Conservation (phyloP, 1,139 yeast species). For the Lodderomyces pseudojiufengensis region DNA sequence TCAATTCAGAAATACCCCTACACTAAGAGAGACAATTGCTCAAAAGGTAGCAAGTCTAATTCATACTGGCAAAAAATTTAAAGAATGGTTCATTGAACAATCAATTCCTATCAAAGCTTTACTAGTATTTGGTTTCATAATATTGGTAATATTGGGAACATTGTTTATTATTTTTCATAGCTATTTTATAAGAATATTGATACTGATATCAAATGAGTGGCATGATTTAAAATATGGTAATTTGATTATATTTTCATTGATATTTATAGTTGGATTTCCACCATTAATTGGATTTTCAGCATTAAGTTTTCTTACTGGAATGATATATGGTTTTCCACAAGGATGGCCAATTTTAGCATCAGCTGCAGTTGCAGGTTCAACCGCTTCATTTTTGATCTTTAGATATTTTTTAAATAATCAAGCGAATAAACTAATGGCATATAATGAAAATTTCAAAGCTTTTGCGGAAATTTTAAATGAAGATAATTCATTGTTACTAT, state of each 20-base stretch:
- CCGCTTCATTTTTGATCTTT: constrained; percentile 65
- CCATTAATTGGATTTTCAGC: constrained; percentile 84
- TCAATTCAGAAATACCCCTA: too few relatives aligned
- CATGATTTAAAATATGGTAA: constrained; percentile 47
- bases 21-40: too few relatives aligned
- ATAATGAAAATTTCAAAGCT: constrained; percentile 68
- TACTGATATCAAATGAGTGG: constrained; percentile 46
- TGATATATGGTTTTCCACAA: constrained; percentile 73
- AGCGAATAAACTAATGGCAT: constrained; percentile 47
- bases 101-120: constrained; percentile 15
- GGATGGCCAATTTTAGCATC: constrained; percentile 79
- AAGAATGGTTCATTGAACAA: constrained; percentile 22
- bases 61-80: constrained; percentile 3
- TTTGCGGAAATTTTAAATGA: constrained; percentile 68
- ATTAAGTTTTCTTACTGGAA: constrained; percentile 66
- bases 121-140: constrained; percentile 12
- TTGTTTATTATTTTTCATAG: constrained; percentile 47
- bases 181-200: constrained; percentile 39
- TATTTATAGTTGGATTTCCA: constrained; percentile 63
- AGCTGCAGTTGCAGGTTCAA: constrained; percentile 72
- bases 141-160: constrained; percentile 22
- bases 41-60: neutral
- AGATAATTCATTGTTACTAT: constrained; percentile 58
- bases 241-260: constrained; percentile 45
- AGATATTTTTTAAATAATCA: constrained; percentile 54